These are phyloP conservation scores for Clathrus columnatus DNA, from an alignment of 768 basidiomycete genomes.

Conservation along the genomic window DNA sequence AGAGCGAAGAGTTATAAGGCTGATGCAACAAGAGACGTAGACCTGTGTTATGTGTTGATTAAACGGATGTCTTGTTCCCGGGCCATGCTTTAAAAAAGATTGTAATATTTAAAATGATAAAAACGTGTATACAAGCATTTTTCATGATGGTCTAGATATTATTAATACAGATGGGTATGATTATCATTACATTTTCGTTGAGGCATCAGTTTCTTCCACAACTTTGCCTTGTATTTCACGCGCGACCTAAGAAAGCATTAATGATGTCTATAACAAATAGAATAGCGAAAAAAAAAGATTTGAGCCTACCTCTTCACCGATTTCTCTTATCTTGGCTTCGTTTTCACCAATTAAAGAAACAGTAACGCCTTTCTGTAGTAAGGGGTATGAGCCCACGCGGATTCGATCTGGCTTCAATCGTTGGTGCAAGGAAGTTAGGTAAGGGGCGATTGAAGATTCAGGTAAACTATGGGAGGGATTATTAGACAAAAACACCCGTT, in stretches of 20 bases:
- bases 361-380: slow-evolving; percentile 52
- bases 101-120: too few species aligned
- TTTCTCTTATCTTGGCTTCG: slow-evolving; percentile 25
- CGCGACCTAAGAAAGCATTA: slow-evolving; percentile 1
- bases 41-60: slow-evolving; percentile 3
- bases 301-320: slow-evolving; percentile 26
- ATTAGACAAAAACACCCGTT: not conserved
- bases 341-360: slow-evolving; percentile 52
- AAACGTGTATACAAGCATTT: too few species aligned
- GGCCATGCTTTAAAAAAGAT: too few species aligned
- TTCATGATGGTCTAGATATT: too few species aligned
- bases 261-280: not conserved
- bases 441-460: slow-evolving; percentile 85
- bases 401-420: slow-evolving; percentile 69
- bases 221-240: slow-evolving; percentile 8
- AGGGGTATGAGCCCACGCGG: slow-evolving; percentile 73
- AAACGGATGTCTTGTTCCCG: not conserved
- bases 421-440: slow-evolving; percentile 66
- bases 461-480: slow-evolving; percentile 36
- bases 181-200: not conserved
- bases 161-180: not conserved
- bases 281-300: not conserved
- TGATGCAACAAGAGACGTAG: slow-evolving; percentile 27
- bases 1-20: slow-evolving; percentile 72
- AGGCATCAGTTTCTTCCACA: not conserved